Base-by-base conservation (phyloP, 2,329 filamentous ascomycete genomes). In the Pseudogymnoascus destructans region DNA sequence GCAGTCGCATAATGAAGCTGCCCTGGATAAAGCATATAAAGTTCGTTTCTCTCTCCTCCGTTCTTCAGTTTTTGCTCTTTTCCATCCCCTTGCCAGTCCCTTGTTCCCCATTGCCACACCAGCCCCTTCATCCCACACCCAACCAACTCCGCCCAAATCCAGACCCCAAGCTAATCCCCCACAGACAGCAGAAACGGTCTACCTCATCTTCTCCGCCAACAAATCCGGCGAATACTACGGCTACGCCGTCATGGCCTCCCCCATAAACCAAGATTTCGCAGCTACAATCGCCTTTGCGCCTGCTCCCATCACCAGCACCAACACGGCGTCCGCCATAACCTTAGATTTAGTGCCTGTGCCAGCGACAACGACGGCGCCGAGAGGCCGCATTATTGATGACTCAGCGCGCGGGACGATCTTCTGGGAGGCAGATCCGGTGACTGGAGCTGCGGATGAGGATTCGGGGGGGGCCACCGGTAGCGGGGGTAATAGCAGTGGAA, bases 181-280 rank as follows among this genome's bases (percentile, higher is more conserved):
- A 58, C 61, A 95, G 90, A 75, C 77, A 8, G 81, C 84, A 11
- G 88, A 95, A 57, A 88, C 86, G 66, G 91, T 97, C 1, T 96
- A 91, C 67, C 76, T 97, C 27, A 82, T 97, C 11, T 97, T 97
- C 70, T 97, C 92, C 1, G 92, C 92, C 10, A 97, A 97, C 71
- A 96, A 96, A 68, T 96, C 92, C 0, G 92, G 92, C 10, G 92
- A 96, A 71, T 97, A 96, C 68, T 96, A 93, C 72, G 92, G 92
- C 17, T 96, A 95, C 67, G 92, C 91, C 17, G 83, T 87, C 35
- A 97, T 97, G 92, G 75, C 78, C 8, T 95, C 92, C 19, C 76
- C 83, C 3, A 95, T 96, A 66, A 84, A 86, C 64, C 80, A 91
- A 58, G 87, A 95, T 64, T 82, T 85, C 9, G 77, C 78, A 0